Percentiles rank a stretch among this genome's conserved stretches.
These are phyloP conservation scores for Lipomyces japonicus DNA, from an alignment of 805 yeast species.

Conservation along the genomic window DNA sequence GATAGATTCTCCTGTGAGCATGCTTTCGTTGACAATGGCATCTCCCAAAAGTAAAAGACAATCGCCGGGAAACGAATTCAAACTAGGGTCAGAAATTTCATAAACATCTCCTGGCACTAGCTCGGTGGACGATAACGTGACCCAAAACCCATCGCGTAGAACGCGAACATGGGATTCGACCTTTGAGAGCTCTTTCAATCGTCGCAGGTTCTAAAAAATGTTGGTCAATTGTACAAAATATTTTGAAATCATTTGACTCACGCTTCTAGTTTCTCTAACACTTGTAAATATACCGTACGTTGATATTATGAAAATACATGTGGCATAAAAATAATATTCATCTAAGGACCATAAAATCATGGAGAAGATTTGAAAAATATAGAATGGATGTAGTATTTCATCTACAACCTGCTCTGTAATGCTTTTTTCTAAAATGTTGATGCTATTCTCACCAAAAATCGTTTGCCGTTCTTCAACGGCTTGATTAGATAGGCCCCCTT, in stretches of 20 bases:
- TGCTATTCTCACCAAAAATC: conserved; percentile 74
- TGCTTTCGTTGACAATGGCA: conserved; percentile 93
- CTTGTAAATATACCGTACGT: conserved; percentile 74
- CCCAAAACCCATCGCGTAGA: conserved; percentile 83
- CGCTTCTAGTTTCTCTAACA: conserved; percentile 75
- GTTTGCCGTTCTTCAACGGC: conserved; percentile 61
- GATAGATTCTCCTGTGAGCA: conserved; percentile 97
- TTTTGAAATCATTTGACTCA: conserved; percentile 33
- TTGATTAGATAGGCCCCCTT: conserved; percentile 63
- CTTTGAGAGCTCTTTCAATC: conserved; percentile 69
- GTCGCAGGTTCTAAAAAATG: conserved; percentile 41
- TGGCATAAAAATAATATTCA: conserved; percentile 88
- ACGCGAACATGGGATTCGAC: conserved; percentile 82
- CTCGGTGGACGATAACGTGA: conserved; percentile 66
- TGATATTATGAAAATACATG: conserved; percentile 85
- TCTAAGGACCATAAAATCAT: conserved; percentile 89
- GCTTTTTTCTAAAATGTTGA: conserved; percentile 73
- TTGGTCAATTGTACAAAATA: background rate
- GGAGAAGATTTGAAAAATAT: conserved; percentile 90
- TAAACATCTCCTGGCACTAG: conserved; percentile 95
- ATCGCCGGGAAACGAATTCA: conserved; percentile 79
- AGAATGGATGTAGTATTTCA: conserved; percentile 93
- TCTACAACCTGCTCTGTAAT: conserved; percentile 63
- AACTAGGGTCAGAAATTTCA: conserved; percentile 83
- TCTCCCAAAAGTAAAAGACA: conserved; percentile 84